A percentile compares a stretch with the other conserved stretches of the same genome.
Conservation (phyloP, 129 eudicot genomes). For the Flaveria brownii region DNA sequence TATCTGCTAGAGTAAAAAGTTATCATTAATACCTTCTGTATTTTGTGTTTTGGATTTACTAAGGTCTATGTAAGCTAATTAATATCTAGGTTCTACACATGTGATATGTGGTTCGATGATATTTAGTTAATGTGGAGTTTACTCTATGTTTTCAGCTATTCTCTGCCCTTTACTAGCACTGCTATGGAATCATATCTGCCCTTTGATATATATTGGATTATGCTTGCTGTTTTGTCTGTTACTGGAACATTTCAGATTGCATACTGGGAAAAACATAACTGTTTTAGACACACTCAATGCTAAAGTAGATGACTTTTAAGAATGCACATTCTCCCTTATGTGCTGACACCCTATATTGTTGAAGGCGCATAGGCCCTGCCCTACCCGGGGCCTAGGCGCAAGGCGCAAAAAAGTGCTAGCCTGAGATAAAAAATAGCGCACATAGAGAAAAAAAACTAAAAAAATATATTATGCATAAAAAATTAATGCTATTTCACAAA, state of each 20-base stretch:
- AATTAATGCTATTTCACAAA: no score
- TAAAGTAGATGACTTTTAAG: background rate
- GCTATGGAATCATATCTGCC: background rate
- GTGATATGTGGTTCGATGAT: background rate
- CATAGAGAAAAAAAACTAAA: no score
- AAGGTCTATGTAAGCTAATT: background rate
- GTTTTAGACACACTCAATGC: background rate
- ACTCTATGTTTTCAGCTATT: background rate
- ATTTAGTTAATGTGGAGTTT: background rate
- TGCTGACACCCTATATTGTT: background rate
- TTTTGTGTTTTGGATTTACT: background rate
- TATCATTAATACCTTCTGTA: background rate
- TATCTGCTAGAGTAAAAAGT: background rate
- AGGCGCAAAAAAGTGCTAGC: no score
- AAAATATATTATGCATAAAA: no score
- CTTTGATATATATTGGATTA: background rate
- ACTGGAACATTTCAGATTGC: background rate
- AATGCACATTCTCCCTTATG: background rate
- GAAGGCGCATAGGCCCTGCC: no score
- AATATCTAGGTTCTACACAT: background rate
- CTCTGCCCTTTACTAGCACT: background rate
- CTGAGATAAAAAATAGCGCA: no score
- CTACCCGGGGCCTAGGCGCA: no score
- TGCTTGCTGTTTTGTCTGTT: conserved; percentile 4
- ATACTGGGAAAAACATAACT: background rate